A percentile compares a stretch with the other conserved stretches of the same genome.
These are phyloP conservation scores for Drosera capensis DNA, from an alignment of 148 eudicot genomes.

Conservation along the genomic window DNA sequence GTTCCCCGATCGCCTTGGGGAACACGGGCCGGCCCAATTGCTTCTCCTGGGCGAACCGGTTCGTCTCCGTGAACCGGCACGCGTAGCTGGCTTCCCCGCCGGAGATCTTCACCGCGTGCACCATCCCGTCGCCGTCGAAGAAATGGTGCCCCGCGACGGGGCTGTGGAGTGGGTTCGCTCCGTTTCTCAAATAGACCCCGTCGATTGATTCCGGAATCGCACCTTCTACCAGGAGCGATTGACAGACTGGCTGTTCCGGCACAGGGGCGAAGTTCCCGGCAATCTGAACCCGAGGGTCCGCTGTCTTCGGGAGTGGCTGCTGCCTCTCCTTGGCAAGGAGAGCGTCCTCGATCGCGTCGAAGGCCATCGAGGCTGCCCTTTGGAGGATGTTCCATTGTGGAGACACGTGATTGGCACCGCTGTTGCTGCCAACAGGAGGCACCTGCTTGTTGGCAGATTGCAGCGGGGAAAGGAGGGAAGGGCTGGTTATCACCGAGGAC, in stretches of 20 bases:
- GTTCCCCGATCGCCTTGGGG: conserved; percentile 9
- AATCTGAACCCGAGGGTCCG: conserved; percentile 4
- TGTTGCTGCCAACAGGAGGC: neutral
- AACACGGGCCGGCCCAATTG: conserved; percentile 4
- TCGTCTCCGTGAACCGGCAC: conserved; percentile 6
- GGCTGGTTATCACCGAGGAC: too few species aligned
- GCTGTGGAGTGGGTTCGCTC: conserved; percentile 4
- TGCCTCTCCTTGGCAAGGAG: conserved; percentile 1
- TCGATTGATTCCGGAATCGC: conserved; percentile 2
- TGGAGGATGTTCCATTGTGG: conserved; percentile 6
- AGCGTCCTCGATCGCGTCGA: conserved; percentile 5
- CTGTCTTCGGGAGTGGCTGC: conserved; percentile 5
- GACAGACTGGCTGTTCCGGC: conserved; percentile 2
- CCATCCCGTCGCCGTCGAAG: conserved; percentile 9
- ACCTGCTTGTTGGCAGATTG: too few species aligned
- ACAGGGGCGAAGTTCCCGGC: conserved; percentile 10
- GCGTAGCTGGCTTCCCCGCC: conserved; percentile 2
- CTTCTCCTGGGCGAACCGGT: conserved; percentile 1
- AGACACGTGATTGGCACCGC: neutral
- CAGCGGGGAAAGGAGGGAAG: too few species aligned
- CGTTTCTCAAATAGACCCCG: conserved; percentile 6
- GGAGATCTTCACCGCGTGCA: conserved; percentile 1
- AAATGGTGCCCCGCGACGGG: conserved; percentile 9
- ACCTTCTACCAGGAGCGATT: conserved; percentile 1
- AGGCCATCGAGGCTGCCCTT: conserved; percentile 4